Conservation (phyloP, 352 stramenopile species). For the Thalassiosira hispida region DNA sequence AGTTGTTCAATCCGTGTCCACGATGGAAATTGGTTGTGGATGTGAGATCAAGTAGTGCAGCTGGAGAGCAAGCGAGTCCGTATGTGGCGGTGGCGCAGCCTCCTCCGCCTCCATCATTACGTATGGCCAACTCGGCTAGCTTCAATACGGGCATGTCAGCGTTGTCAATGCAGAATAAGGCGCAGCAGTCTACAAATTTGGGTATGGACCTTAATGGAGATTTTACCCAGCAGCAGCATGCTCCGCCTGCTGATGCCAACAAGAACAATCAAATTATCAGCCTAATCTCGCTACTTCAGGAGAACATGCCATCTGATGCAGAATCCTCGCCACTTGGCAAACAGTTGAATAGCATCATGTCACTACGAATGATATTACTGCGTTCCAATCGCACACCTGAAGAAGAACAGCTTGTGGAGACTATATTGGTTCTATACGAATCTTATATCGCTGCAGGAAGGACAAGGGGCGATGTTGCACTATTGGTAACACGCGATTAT, state of each 20-base stretch:
- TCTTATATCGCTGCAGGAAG: conserved; percentile 67
- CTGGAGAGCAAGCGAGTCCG: background rate
- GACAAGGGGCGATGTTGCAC: conserved; percentile 65
- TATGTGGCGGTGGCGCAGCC: background rate
- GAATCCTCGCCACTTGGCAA: conserved; percentile 47
- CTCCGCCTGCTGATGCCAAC: too few relatives aligned
- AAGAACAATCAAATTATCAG: conserved; percentile 51
- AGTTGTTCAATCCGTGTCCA: conserved; percentile 60
- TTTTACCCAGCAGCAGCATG: background rate
- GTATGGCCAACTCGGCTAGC: too few relatives aligned
- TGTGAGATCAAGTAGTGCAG: conserved; percentile 15
- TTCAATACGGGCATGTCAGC: too few relatives aligned
- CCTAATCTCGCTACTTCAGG: conserved; percentile 49
- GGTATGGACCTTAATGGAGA: too few relatives aligned
- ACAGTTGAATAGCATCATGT: conserved; percentile 77
- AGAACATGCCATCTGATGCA: conserved; percentile 78
- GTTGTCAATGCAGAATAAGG: too few relatives aligned
- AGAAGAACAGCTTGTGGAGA: conserved; percentile 67
- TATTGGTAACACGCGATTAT: conserved; percentile 79
- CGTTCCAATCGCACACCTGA: conserved; percentile 49
- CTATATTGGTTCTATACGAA: conserved; percentile 73
- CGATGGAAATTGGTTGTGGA: conserved; percentile 51
- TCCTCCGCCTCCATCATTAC: too few relatives aligned
- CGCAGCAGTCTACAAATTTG: too few relatives aligned
- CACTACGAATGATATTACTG: conserved; percentile 69